Evolutionary conservation across 108 stramenopile species (phyloP), one percentile per base, ranked within the genome.

Genomic region (Mayamaea pseudoterrestris): DNA sequence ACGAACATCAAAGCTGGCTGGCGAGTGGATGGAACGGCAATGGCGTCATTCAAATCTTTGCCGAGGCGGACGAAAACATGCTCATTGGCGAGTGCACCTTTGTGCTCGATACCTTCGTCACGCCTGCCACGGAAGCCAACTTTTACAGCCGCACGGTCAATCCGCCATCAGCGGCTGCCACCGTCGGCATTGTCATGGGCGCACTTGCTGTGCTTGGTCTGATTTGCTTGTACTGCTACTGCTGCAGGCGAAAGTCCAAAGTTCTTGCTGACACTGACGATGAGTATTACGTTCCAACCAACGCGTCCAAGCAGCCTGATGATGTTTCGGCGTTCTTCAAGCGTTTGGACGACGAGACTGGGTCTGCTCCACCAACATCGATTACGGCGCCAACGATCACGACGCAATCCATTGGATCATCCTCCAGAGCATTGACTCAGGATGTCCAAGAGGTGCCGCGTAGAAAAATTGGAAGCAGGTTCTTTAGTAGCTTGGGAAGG

Each of bases 1-100:
- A 47, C 11, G 66, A 55, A 34, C 35, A 44, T 42, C 50, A 48
- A 16, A 35, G 49, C 9, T 68, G 66, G 66, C 57, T 68, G 26
- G 66, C 66, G 5, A 68, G 51, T 23, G 66, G 66, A 8, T 27
- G 22, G 17, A 17, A 25, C 5, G 44, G 23, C 22, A 18, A 27
- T 5, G 27, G 44, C 14, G 0, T 45, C 27, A 45, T 45, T 45
- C 3, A 20, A 3, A 45, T 45, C 14, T 25, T 26, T 9, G 44
- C 44, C 20, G 26, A 28, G 16, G 24, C 22, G 16, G 44, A 45
- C 13, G 3, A 45, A 27, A 14, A 16, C 14, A 45, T 27, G 26
- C 8, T 45, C 7, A 27, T 45, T 14, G 59, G 66, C 54, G 31
- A 47, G 28, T 58, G 58, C 14, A 25, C 46, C 1, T 56, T 54